A percentile compares a stretch with the other conserved stretches of the same genome.
Conservation (phyloP, 139 green algal genomes). For the Yamagishiella unicocca region DNA sequence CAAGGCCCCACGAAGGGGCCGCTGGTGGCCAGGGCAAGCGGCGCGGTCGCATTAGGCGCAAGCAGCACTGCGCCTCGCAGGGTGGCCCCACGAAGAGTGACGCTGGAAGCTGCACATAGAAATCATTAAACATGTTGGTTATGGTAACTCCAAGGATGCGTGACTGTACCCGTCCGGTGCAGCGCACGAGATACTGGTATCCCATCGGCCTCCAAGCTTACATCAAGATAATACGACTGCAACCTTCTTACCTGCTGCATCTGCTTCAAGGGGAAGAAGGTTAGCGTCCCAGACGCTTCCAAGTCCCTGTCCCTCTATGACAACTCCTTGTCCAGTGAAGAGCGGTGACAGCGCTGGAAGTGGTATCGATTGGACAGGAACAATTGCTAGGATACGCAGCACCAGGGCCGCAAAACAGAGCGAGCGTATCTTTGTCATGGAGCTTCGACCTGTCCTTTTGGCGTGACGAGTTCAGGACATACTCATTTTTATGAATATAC, state of each 20-base stretch:
- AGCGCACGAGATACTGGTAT: too few species aligned
- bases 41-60: background rate
- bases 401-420: too few species aligned
- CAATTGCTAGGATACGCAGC: too few species aligned
- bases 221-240: background rate
- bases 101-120: background rate
- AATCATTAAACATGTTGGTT: too few species aligned
- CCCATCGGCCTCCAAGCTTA: too few species aligned
- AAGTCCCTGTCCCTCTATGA: background rate
- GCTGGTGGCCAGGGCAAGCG: background rate
- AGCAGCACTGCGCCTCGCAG: background rate
- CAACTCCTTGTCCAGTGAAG: background rate
- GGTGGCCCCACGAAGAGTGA: background rate
- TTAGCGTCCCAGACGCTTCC: constrained; percentile 5
- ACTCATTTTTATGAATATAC: too few species aligned
- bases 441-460: too few species aligned
- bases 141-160: too few species aligned
- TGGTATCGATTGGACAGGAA: too few species aligned
- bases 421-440: too few species aligned
- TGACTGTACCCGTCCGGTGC: constrained; percentile 5
- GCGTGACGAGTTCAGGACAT: too few species aligned
- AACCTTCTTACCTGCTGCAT: constrained; percentile 1
- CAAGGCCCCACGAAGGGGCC: background rate
- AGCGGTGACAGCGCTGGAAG: background rate
- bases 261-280: background rate